Conservation (phyloP, 345 rosid genomes). For the Gossypium mustelinum region DNA sequence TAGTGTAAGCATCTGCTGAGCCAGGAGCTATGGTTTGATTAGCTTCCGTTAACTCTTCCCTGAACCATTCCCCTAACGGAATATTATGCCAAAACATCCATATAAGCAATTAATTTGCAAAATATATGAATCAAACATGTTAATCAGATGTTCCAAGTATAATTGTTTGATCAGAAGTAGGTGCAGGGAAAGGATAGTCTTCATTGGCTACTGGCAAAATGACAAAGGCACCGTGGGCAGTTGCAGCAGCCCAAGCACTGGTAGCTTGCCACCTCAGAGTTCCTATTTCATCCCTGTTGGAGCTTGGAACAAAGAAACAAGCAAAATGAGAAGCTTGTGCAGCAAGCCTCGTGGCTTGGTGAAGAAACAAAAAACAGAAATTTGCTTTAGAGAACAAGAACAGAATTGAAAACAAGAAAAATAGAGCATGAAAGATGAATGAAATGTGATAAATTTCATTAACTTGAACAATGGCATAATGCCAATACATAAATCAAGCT, state of each 20-base stretch:
- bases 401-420: too few species aligned
- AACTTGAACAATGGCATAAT: too few species aligned
- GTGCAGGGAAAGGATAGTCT: slow-evolving; percentile 22
- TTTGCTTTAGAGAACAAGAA: too few species aligned
- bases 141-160: slow-evolving; percentile 21
- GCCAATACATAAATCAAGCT: too few species aligned
- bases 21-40: slow-evolving; percentile 21
- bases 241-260: slow-evolving; percentile 47
- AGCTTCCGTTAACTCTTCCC: slow-evolving; percentile 23
- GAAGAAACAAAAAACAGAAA: too few species aligned
- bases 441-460: too few species aligned
- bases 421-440: too few species aligned
- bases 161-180: slow-evolving; percentile 30
- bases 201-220: slow-evolving; percentile 23
- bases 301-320: too few species aligned
- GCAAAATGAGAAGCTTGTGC: too few species aligned
- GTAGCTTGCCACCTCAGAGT: slow-evolving; percentile 61
- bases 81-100: background rate
- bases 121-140: background rate
- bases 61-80: slow-evolving; percentile 37
- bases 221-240: slow-evolving; percentile 44
- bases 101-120: background rate
- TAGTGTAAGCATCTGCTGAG: slow-evolving; percentile 42
- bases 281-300: slow-evolving; percentile 26
- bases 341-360: too few species aligned